phyloP scores from a whole-genome alignment of 371 early-diverging fungal species.

The Mortierella sp. region DNA sequence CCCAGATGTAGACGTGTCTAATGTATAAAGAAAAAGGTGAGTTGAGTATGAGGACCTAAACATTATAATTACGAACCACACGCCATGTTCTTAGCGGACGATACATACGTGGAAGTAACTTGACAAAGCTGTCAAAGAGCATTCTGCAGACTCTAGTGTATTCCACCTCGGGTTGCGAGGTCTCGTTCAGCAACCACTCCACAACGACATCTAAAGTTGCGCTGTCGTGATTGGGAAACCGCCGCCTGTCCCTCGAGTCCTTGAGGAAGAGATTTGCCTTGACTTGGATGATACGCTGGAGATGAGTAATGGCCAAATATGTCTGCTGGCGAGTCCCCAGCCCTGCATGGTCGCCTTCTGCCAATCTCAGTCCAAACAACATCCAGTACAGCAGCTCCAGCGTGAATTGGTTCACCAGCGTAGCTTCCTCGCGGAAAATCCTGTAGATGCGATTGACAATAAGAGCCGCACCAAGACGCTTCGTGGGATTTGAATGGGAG shows the following conservation, averaged over 20 bases:
- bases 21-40: background rate
- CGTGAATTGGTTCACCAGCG: slow-evolving; percentile 73
- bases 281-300: slow-evolving; percentile 70
- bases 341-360: slow-evolving; percentile 75
- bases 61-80: background rate
- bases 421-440: slow-evolving; percentile 72
- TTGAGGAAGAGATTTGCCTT: slow-evolving; percentile 64
- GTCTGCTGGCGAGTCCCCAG: slow-evolving; percentile 73
- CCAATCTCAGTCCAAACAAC: slow-evolving; percentile 71
- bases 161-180: slow-evolving; percentile 63
- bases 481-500: slow-evolving; percentile 70
- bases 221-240: slow-evolving; percentile 64
- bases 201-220: slow-evolving; percentile 65
- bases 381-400: slow-evolving; percentile 80
- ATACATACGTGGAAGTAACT: slow-evolving; percentile 55
- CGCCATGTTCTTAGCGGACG: background rate
- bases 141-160: slow-evolving; percentile 76
- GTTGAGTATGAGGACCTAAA: background rate
- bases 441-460: slow-evolving; percentile 82
- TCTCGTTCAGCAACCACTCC: slow-evolving; percentile 73
- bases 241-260: slow-evolving; percentile 57
- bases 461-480: slow-evolving; percentile 79
- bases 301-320: slow-evolving; percentile 68
- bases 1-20: slow-evolving; percentile 24
- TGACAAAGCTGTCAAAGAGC: slow-evolving; percentile 66